Base-by-base conservation (phyloP, 179 eudicot species). In the Silene vulgaris region DNA sequence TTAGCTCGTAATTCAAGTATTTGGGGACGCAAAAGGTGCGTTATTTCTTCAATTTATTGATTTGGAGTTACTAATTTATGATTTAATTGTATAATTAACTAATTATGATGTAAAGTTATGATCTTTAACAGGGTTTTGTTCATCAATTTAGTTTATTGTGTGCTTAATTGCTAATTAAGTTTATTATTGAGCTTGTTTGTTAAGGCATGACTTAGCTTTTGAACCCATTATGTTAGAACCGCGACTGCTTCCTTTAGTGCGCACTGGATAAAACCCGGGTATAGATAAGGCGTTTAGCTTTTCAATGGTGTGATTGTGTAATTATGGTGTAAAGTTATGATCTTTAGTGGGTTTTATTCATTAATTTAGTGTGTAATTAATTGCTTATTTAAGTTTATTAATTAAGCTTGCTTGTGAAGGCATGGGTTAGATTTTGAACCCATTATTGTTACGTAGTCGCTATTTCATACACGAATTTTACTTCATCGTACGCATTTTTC, bases 161-260 rank as follows among this genome's bases (percentile, higher is more conserved):
- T 40, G 48, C 9, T 9, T 45, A 45, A 21, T 56, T 56, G 52
- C 17, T 56, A 3, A 16, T 56, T 56, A 56, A 56, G 11, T 56
- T 56, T 13, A 56, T 16, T 56, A 56, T 70, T 60, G 63, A 59
- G 26, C 75, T 71, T 71, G 69, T 59, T 45, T 75, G 74, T 50
- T 48, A 45, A 60, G 30, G 50, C 19, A 16, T 65, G 28, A 76
- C 23, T 75, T 66, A 28, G 59, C 1, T 43, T 43, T 43, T 43
- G 50, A 43, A 43, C 50, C 12, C 26, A 23, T 23, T 23, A 23
- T 23, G 26, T 23, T 23, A 23, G 26, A 23, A 23, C 26, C 26
- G 26, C 26, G 26, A 23, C 26, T 23, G 26, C 26, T 23, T 23
- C 26, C 26, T 23, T 23, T 23, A 23, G 26, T 23, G 26, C 26